phyloP scores from a whole-genome alignment of 225 moss, liverwort and hornwort genomes.

The Pseudisothecium myosuroides region DNA sequence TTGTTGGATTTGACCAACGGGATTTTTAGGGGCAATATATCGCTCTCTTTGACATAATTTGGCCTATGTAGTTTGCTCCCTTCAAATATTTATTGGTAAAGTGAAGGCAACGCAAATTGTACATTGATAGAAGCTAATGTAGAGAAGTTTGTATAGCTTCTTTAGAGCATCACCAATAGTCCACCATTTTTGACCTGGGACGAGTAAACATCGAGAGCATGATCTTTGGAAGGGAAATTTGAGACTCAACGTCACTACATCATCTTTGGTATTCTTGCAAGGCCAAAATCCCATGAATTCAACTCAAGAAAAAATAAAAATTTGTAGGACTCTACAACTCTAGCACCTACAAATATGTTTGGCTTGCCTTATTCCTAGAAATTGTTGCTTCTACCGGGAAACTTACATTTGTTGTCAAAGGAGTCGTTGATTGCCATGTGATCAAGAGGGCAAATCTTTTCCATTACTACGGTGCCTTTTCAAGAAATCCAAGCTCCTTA shows the following conservation, averaged over 20 bases:
- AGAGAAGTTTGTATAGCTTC: not conserved
- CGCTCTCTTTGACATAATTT: rapidly evolving
- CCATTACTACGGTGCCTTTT: not conserved
- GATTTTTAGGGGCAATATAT: not conserved
- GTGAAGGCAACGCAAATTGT: rapidly evolving
- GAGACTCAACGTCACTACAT: too few species aligned
- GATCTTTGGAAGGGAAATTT: not conserved
- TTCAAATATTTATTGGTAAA: rapidly evolving
- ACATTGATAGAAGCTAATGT: rapidly evolving
- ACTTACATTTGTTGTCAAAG: not conserved
- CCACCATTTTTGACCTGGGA: rapidly evolving
- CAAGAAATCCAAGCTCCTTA: rapidly evolving
- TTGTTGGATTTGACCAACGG: rapidly evolving
- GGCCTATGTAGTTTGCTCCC: not conserved
- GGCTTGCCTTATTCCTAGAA: too few species aligned
- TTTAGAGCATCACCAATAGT: rapidly evolving
- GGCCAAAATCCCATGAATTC: rapidly evolving
- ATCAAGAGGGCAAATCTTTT: not conserved
- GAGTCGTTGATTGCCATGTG: not conserved
- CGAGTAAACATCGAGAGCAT: rapidly evolving
- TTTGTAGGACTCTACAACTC: not conserved
- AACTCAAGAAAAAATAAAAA: rapidly evolving
- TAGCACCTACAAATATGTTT: rapidly evolving
- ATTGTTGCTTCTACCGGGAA: rapidly evolving
- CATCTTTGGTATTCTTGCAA: rapidly evolving